These are phyloP conservation scores for Triglochin maritima DNA, from an alignment of 106 monocot genomes.

Conservation along the genomic window DNA sequence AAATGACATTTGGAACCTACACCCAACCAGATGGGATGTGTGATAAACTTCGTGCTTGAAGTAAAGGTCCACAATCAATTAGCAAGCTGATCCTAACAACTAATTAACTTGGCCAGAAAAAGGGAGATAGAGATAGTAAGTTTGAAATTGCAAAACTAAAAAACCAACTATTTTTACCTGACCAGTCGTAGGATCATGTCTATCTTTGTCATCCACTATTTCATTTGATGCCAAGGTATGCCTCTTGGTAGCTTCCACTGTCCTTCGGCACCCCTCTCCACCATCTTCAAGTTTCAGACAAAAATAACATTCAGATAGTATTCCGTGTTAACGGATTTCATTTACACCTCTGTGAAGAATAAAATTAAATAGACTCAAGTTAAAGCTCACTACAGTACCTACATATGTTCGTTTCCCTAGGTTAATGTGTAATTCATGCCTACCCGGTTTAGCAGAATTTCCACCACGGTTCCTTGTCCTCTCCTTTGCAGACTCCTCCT, in stretches of 20 bases:
- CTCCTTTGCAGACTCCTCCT: constrained; percentile 1
- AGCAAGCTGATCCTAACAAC: background rate
- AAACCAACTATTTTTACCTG: background rate
- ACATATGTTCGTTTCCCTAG: background rate
- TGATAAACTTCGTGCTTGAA: background rate
- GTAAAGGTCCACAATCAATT: background rate
- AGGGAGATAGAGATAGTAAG: background rate
- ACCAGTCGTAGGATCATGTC: background rate
- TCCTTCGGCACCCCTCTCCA: background rate
- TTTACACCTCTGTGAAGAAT: background rate
- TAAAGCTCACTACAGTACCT: background rate
- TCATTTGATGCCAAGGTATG: background rate
- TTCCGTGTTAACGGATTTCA: background rate
- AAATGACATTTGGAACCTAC: background rate
- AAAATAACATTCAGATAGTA: background rate
- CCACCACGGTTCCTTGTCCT: background rate
- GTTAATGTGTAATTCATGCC: background rate
- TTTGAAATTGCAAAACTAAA: background rate
- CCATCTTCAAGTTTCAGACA: background rate
- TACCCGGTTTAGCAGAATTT: background rate
- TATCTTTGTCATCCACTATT: background rate
- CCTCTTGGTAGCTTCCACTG: background rate
- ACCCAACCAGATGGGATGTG: background rate
- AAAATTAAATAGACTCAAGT: background rate
- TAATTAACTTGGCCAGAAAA: too few species aligned